Percentiles rank a stretch among this genome's conserved stretches.
These are phyloP conservation scores for Discostella stelligera DNA, from an alignment of 352 stramenopile species.

Conservation along the genomic window DNA sequence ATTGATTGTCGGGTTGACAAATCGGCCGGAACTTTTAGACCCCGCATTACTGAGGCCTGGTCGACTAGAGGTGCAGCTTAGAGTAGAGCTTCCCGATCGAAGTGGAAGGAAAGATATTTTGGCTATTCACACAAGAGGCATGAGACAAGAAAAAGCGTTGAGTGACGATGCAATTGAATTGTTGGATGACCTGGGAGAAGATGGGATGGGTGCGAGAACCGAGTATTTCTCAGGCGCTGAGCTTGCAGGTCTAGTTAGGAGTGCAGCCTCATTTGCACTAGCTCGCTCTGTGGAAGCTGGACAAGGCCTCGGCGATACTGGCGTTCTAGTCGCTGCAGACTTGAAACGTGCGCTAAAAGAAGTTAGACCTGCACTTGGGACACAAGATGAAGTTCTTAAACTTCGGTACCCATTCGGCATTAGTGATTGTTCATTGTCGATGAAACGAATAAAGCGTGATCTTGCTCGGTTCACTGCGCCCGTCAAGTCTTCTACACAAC, in stretches of 20 bases:
- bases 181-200: slow-evolving; percentile 71
- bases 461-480: slow-evolving; percentile 66
- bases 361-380: slow-evolving; percentile 94
- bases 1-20: slow-evolving; percentile 99
- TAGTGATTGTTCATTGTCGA: slow-evolving; percentile 57
- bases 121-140: slow-evolving; percentile 94
- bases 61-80: slow-evolving; percentile 96
- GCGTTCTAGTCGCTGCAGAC: slow-evolving; percentile 82
- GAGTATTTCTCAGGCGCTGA: slow-evolving; percentile 98
- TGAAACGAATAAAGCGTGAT: slow-evolving; percentile 65
- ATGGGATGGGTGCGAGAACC: slow-evolving; percentile 85
- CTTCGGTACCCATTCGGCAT: slow-evolving; percentile 67
- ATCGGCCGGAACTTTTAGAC: slow-evolving; percentile 89
- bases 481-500: slow-evolving; percentile 29
- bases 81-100: slow-evolving; percentile 95
- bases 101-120: slow-evolving; percentile 92
- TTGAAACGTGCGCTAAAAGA: slow-evolving; percentile 91
- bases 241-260: slow-evolving; percentile 95
- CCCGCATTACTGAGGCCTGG: slow-evolving; percentile 91
- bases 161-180: slow-evolving; percentile 48
- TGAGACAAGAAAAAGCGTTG: slow-evolving; percentile 74
- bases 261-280: slow-evolving; percentile 85
- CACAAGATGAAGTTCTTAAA: slow-evolving; percentile 89
- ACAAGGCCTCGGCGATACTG: slow-evolving; percentile 29
- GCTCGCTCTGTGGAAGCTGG: slow-evolving; percentile 53